A percentile compares a stretch with the other conserved stretches of the same genome.
These are phyloP conservation scores for Lomentospora prolificans DNA, from an alignment of 2,329 filamentous ascomycete species.

Conservation along the genomic window DNA sequence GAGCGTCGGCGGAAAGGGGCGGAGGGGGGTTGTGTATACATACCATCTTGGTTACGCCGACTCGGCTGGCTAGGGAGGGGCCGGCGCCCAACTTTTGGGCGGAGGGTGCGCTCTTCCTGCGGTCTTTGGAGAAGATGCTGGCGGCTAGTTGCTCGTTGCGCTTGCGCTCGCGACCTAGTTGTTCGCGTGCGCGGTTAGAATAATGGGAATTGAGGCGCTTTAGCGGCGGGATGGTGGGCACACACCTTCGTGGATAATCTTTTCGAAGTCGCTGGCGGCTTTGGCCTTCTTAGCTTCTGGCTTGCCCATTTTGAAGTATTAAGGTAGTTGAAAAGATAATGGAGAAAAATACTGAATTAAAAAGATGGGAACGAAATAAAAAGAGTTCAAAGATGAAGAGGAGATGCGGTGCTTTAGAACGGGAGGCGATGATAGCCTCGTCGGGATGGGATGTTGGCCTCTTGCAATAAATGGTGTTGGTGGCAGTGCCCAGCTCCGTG, in stretches of 20 bases:
- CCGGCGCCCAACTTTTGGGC: constrained; percentile 34
- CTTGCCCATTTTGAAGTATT: constrained; percentile 17
- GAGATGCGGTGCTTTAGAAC: not conserved
- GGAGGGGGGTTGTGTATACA: constrained; percentile 9
- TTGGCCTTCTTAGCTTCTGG: constrained; percentile 20
- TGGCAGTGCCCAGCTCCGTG: not conserved
- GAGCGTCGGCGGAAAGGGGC: no score
- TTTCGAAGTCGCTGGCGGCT: constrained; percentile 40
- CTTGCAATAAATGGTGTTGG: not conserved
- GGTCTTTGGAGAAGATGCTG: constrained; percentile 57
- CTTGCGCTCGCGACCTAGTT: constrained; percentile 54
- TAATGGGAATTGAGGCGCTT: not conserved
- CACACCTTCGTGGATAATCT: constrained; percentile 43
- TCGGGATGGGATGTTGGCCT: not conserved
- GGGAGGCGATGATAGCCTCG: not conserved
- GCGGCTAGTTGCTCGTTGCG: constrained; percentile 63
- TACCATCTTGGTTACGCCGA: constrained; percentile 67
- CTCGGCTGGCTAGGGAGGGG: constrained; percentile 58
- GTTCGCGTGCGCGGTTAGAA: not conserved
- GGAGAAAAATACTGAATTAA: not conserved
- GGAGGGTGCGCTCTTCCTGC: constrained; percentile 46
- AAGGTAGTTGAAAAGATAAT: not conserved
- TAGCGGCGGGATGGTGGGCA: not conserved
- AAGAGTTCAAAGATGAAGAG: not conserved
- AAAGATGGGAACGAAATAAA: not conserved